Conservation (phyloP, 495 filamentous ascomycete genomes). For the Amniculicola lignicola region DNA sequence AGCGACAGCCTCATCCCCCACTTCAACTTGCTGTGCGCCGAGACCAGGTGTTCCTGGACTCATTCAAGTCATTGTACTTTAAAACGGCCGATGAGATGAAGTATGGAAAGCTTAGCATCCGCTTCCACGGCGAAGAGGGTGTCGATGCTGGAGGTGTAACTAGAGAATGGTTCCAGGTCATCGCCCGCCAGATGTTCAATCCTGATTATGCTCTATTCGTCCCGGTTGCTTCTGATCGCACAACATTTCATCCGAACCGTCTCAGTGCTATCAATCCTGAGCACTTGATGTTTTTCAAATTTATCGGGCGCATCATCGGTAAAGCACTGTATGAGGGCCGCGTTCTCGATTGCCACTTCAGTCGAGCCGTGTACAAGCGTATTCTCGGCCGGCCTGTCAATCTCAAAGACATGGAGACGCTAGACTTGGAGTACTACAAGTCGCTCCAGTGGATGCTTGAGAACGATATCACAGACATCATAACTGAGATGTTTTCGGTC, state of each 20-base stretch:
- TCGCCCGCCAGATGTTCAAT: conserved; percentile 98
- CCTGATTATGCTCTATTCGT: conserved; percentile 95
- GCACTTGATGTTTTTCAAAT: conserved; percentile 98
- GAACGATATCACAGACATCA: conserved; percentile 98
- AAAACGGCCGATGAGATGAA: conserved; percentile 95
- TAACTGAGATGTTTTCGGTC: conserved; percentile 93
- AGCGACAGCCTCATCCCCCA: conserved; percentile 65
- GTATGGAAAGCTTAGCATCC: conserved; percentile 94
- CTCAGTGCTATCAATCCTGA: conserved; percentile 90
- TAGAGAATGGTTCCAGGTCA: conserved; percentile 98
- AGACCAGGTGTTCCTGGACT: conserved; percentile 97
- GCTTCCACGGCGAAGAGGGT: conserved; percentile 96
- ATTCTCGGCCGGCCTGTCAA: conserved; percentile 93
- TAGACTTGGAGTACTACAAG: conserved; percentile 98
- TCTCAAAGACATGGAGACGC: conserved; percentile 98
- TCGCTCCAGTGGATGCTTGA: conserved; percentile 98
- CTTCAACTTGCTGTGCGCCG: conserved; percentile 87
- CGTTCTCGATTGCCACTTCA: conserved; percentile 97
- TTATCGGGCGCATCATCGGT: conserved; percentile 97
- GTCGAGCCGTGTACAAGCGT: conserved; percentile 94
- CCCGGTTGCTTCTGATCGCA: conserved; percentile 95
- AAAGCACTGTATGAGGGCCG: conserved; percentile 97
- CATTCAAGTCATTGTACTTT: conserved; percentile 93
- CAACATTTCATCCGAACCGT: conserved; percentile 97
- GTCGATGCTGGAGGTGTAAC: conserved; percentile 98